These are phyloP conservation scores for Tylopilus rubrobrunneus DNA, from an alignment of 768 basidiomycete species.

Conservation along the genomic window DNA sequence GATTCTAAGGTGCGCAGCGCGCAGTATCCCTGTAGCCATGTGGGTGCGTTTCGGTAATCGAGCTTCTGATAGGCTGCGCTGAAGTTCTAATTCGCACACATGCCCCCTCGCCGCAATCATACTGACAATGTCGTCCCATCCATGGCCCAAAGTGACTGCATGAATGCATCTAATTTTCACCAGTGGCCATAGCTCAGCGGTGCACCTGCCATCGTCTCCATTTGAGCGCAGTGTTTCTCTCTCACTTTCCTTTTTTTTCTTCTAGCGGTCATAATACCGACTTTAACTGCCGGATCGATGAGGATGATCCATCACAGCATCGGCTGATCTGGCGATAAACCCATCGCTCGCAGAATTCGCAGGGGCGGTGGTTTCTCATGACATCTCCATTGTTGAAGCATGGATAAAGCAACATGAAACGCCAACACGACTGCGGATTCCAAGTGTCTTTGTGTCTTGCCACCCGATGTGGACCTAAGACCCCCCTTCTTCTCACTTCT, in stretches of 20 bases:
- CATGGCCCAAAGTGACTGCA: background rate
- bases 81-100: background rate
- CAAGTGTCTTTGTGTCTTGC: background rate
- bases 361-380: background rate
- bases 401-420: background rate
- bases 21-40: background rate
- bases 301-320: too few relatives aligned
- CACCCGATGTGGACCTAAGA: too few relatives aligned
- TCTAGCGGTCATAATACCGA: too few relatives aligned
- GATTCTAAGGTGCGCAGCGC: background rate
- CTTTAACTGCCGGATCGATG: too few relatives aligned
- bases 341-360: background rate
- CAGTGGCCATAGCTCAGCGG: background rate
- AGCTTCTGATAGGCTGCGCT: background rate
- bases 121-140: background rate
- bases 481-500: background rate
- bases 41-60: background rate
- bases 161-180: background rate
- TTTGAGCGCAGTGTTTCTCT: too few relatives aligned
- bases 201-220: background rate
- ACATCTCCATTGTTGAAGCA: background rate
- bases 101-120: background rate
- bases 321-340: background rate
- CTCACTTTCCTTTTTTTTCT: too few relatives aligned
- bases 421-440: slow-evolving; percentile 7